Evolutionary conservation across 164 flowering plant genomes (phyloP), one percentile per base, ranked within the genome.

Genomic region (Vitis amurensis): DNA sequence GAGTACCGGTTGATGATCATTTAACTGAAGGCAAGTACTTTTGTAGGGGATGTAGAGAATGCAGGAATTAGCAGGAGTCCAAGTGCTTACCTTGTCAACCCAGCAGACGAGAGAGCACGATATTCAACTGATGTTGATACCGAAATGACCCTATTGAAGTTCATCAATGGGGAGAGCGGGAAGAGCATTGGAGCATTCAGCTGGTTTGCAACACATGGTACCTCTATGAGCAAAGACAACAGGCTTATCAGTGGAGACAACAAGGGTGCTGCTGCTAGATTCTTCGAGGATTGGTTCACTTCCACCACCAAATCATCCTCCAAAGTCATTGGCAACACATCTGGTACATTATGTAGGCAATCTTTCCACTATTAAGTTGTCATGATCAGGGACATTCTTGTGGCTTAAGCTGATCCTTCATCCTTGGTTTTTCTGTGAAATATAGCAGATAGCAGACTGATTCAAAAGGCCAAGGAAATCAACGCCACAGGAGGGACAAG

Each of bases 51-150:
- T 13, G 77, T 87, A 59, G 80, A 67, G 67, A 78, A 81, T 55
- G 92, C 89, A 0, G 89, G 92, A 17, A 82, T 88, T 63, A 88
- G 82, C 70, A 81, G 92, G 75, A 88, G 92, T 55, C 92, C 92
- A 29, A 88, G 90, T 75, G 89, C 90, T 11, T 86, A 88, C 56
- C 71, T 87, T 27, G 63, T 81, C 16, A 88, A 88, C 51, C 90
- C 90, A 3, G 68, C 76, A 3, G 83, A 82, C 17, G 92, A 88
- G 77, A 79, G 90, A 73, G 80, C 79, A 5, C 70, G 77, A 37
- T 88, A 86, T 62, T 55, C 79, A 5, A 57, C 29, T 31, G 60
- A 86, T 55, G 89, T 88, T 1, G 92, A 88, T 55, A 78, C 84
- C 8, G 73, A 63, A 70, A 88, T 86, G 92, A 88, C 86, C 59